phyloP scores from a whole-genome alignment of 2,329 filamentous ascomycete genomes.

The Colletotrichum higginsianum region DNA sequence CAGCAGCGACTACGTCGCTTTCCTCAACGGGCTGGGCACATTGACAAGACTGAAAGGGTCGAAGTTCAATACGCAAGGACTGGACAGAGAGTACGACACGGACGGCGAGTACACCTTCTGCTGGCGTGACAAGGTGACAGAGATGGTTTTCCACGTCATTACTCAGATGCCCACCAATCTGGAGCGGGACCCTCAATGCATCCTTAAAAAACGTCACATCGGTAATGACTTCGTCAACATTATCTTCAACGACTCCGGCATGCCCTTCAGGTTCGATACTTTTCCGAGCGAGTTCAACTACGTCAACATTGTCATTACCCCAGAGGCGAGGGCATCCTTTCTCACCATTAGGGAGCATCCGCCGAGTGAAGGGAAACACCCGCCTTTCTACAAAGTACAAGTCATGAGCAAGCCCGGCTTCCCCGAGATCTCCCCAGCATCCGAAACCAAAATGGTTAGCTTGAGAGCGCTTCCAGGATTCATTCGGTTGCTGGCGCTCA shows the following conservation, averaged over 20 bases:
- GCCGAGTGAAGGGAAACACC: conserved; percentile 52
- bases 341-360: conserved; percentile 71
- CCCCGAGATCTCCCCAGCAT: conserved; percentile 91
- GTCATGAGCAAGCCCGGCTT: conserved; percentile 91
- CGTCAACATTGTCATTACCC: conserved; percentile 96
- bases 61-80: conserved; percentile 91
- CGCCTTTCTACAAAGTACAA: conserved; percentile 87
- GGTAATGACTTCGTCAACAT: conserved; percentile 99
- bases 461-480: conserved; percentile 86
- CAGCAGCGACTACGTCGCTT: conserved; percentile 88
- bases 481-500: conserved; percentile 89
- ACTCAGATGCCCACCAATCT: conserved; percentile 97
- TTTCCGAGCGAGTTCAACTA: conserved; percentile 97
- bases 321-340: conserved; percentile 84
- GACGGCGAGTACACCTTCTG: conserved; percentile 93
- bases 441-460: conserved; percentile 90
- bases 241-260: conserved; percentile 96
- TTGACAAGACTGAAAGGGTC: conserved; percentile 85
- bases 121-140: conserved; percentile 95
- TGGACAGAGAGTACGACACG: conserved; percentile 82
- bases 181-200: conserved; percentile 81
- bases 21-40: conserved; percentile 86
- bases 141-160: conserved; percentile 95
- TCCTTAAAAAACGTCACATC: conserved; percentile 93
- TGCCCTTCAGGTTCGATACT: conserved; percentile 89